These are phyloP conservation scores for Blumeria graminis DNA, from an alignment of 2,329 filamentous ascomycete species.

Conservation along the genomic window DNA sequence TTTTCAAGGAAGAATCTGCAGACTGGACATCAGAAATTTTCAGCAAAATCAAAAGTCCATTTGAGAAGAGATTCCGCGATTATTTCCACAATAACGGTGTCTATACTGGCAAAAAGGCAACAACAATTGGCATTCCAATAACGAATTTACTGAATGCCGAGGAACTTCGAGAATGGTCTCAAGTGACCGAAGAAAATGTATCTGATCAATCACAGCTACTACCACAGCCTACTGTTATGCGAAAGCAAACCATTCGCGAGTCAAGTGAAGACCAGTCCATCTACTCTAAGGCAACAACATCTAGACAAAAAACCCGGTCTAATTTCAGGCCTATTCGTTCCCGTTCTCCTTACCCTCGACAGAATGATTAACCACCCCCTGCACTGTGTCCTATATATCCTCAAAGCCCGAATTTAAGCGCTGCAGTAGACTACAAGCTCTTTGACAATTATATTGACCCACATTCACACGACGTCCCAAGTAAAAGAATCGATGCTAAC, in stretches of 20 bases:
- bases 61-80: neutral
- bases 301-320: neutral
- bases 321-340: neutral
- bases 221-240: neutral
- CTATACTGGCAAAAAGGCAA: neutral
- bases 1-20: neutral
- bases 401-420: neutral
- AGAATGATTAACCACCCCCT: neutral
- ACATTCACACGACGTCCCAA: neutral
- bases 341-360: neutral
- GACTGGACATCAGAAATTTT: neutral
- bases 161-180: neutral
- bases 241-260: neutral
- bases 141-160: neutral
- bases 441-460: neutral
- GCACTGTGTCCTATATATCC: neutral
- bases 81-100: neutral
- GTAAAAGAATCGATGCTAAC: neutral
- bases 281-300: neutral
- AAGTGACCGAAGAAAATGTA: neutral
- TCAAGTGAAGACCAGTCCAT: neutral
- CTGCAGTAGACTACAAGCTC: neutral
- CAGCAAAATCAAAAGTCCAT: neutral
- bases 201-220: neutral
- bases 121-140: neutral